Conservation (phyloP, 2,329 filamentous ascomycete genomes). For the Diaporthe eres region DNA sequence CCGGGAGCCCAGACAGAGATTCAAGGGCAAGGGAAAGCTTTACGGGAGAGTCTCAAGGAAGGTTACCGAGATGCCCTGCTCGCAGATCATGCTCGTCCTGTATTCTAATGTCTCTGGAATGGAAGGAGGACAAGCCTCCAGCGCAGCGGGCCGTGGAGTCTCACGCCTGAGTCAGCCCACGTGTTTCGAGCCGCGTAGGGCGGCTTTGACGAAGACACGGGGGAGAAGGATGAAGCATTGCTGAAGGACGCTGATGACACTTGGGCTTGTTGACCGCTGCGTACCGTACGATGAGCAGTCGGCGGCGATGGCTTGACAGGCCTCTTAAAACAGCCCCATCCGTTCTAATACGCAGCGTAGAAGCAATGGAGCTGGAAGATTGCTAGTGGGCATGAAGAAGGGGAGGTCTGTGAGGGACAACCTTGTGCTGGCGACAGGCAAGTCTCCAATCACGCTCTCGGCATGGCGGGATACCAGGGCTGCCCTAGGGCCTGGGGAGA, state of each 20-base stretch:
- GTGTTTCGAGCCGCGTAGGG: slow-evolving; percentile 13
- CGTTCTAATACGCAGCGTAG: not conserved
- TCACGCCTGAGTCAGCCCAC: slow-evolving; percentile 22
- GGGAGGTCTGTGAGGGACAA: slow-evolving; percentile 19
- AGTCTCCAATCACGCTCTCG: slow-evolving; percentile 23
- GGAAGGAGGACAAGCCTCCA: not conserved
- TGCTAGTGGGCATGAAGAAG: slow-evolving; percentile 22
- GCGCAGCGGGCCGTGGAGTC: not conserved
- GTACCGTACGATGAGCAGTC: not conserved
- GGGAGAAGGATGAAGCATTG: slow-evolving; percentile 15
- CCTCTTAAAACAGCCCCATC: not conserved
- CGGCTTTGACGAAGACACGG: not conserved
- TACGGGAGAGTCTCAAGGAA: slow-evolving; percentile 30
- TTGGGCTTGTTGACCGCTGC: not conserved
- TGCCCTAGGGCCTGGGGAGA: not conserved
- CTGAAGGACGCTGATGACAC: slow-evolving; percentile 15
- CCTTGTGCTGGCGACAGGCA: not conserved
- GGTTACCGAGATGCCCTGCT: slow-evolving; percentile 22
- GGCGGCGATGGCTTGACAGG: not conserved
- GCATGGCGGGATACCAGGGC: slow-evolving; percentile 16
- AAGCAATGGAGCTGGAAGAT: not conserved
- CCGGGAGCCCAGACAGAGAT: not conserved
- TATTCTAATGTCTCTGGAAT: slow-evolving; percentile 1
- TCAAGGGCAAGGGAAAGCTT: slow-evolving; percentile 22
- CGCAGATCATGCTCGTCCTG: slow-evolving; percentile 19